Base-by-base conservation (phyloP, 2,329 filamentous ascomycete genomes). In the Hymenoscyphus repandus region DNA sequence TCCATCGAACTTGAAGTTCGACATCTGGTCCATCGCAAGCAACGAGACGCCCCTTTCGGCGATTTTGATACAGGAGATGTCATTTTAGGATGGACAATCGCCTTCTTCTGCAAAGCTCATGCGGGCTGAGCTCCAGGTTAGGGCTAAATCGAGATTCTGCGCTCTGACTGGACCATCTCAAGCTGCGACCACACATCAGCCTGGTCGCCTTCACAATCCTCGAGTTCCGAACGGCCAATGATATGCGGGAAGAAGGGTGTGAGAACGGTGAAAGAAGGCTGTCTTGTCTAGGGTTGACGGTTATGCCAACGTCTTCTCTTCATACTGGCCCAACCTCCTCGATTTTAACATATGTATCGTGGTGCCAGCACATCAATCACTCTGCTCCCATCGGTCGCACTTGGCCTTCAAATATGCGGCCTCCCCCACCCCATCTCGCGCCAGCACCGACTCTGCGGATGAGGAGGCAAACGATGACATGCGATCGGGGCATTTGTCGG, bases 351-450 rank as follows among this genome's bases (percentile, higher is more conserved):
- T 18, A 22, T 13, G 17, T 18, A 47, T 36, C 30, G 10, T 56
- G 53, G 49, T 63, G 62, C 62, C 61, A 63, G 45, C 62, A 58
- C 62, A 63, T 58, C 58, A 52, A 54, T 56, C n/a, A 45, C 58
- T 49, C 42, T 55, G n/a, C 27, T 52, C 51, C 31, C 17, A 34
- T 45, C 31, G 39, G 37, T 52, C 33, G 50, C 51, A 60, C 62
- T 60, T 57, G 58, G 60, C 55, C 60, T 60, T 59, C 53, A 58
- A 51, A 58, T 58, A 63, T 65, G 62, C 63, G 62, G 58, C 62
- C 62, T 56, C 37, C 58, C 58, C 52, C 57, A 47, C 58, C 52
- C 57, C 47, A 32, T 36, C 27, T 51, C 50, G 46, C 40, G n/a
- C 39, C 48, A 40, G 45, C 37, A 51, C 49, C 55, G 44, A 42